Evolutionary conservation across 768 basidiomycete species (phyloP), one percentile per base, ranked within the genome.

Genomic region (Tulasnella sp.): DNA sequence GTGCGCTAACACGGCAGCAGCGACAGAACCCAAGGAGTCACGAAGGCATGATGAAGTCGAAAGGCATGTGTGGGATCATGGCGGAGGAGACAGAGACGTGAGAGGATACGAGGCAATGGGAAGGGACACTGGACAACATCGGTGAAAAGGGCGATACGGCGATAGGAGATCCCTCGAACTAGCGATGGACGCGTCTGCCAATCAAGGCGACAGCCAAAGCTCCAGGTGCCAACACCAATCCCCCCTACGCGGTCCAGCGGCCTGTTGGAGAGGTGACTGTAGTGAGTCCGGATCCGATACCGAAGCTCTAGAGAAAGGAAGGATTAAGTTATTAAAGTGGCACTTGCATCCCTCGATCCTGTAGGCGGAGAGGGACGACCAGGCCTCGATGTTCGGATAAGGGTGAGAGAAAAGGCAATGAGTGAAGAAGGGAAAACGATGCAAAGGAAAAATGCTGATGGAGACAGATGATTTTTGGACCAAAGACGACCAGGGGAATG

Each of bases 301-400:
- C n/a, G n/a, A n/a, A n/a, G n/a, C n/a, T n/a, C 29, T 37, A 40
- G 39, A 27, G 36, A 31, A 49, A 54, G 32, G 15, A 40, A 35
- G 29, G 50, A 51, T 51, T 39, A 39, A 51, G 36, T 51, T 36
- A 54, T 54, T 54, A 54, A 54, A 54, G 52, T 39, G 34, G 52
- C 50, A 39, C 50, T 51, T 39, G 52, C 52, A 40, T 54, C 52
- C 37, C 52, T 39, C 52, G 42, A 54, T 54, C 52, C 52, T 37
- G 52, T 40, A 54, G 34, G 46, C 34, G 52, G 52, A 54, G 52
- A 39, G 52, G 37, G 52, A 54, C 52, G 52, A 39, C 36, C 52
- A 54, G 52, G 52, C 37, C 46, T 48, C 14, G 50, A n/a, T n/a
- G n/a, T n/a, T n/a, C 15, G 3, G n/a, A 40, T 36, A 39, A 40